Evolutionary conservation across 352 stramenopile species (phyloP).

Genomic region (Pilasporangium apinafurcum): DNA sequence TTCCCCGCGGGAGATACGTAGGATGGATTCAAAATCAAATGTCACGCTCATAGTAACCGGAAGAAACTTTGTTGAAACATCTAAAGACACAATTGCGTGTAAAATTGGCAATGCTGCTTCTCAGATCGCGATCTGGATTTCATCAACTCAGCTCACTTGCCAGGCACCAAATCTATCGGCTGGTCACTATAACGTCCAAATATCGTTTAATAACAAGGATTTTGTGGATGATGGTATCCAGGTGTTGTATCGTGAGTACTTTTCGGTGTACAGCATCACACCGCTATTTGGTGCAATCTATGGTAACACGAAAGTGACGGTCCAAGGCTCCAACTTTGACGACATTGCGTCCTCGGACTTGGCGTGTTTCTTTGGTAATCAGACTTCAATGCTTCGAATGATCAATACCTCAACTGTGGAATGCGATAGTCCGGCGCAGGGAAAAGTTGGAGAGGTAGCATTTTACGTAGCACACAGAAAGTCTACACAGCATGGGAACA

Average conservation of each 20-base stretch:
- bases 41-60: constrained; percentile 16
- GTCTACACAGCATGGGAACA: constrained; percentile 11
- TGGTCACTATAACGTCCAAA: constrained; percentile 30
- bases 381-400: constrained; percentile 8
- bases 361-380: constrained; percentile 24
- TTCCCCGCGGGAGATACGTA: constrained; percentile 8
- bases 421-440: constrained; percentile 14
- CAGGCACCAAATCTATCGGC: constrained; percentile 15
- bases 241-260: constrained; percentile 31
- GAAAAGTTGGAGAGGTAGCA: background rate
- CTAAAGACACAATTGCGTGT: constrained; percentile 16
- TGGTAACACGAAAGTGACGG: constrained; percentile 28
- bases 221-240: constrained; percentile 33
- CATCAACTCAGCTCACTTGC: constrained; percentile 23
- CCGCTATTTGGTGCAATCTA: constrained; percentile 33
- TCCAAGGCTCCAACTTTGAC: constrained; percentile 17
- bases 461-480: too few species aligned
- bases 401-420: constrained; percentile 13
- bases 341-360: constrained; percentile 10
- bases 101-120: constrained; percentile 13
- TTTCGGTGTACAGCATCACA: constrained; percentile 22
- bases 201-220: constrained; percentile 36
- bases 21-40: background rate
- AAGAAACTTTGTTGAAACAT: constrained; percentile 14
- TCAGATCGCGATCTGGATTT: constrained; percentile 16